A percentile compares a stretch with the other conserved stretches of the same genome.
Conservation (phyloP, 176 grass and related monocot species). For the Coix lacrymajobi region DNA sequence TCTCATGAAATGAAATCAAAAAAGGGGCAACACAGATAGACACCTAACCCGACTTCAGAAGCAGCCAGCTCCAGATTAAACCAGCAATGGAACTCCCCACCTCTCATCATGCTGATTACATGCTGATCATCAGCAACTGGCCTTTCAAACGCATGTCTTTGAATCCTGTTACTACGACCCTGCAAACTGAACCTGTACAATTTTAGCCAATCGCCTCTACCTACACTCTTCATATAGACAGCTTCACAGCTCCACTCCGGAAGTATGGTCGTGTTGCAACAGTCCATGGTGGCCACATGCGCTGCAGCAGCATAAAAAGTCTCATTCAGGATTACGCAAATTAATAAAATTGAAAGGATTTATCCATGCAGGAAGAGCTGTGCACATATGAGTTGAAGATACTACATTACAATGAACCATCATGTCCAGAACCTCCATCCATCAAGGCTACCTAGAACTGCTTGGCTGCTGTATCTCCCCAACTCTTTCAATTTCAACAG, state of each 20-base stretch:
- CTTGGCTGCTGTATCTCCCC: conserved; percentile 28
- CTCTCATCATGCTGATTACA: background rate
- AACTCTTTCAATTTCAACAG: conserved; percentile 40
- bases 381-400: background rate
- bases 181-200: conserved; percentile 11
- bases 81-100: background rate
- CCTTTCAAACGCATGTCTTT: background rate
- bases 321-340: conserved; percentile 6
- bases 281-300: background rate
- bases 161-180: background rate
- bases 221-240: conserved; percentile 15
- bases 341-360: background rate
- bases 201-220: background rate
- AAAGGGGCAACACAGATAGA: background rate
- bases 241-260: background rate
- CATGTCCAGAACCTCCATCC: background rate
- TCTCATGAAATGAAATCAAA: background rate
- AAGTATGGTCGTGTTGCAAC: background rate
- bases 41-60: background rate
- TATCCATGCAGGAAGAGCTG: background rate
- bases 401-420: background rate
- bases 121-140: background rate
- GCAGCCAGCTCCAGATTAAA: background rate
- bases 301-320: background rate
- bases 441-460: conserved; percentile 31